A percentile compares a stretch with the other conserved stretches of the same genome.
These are phyloP conservation scores for Zygotorulaspora sp. DNA, from an alignment of 805 yeast species.

Conservation along the genomic window DNA sequence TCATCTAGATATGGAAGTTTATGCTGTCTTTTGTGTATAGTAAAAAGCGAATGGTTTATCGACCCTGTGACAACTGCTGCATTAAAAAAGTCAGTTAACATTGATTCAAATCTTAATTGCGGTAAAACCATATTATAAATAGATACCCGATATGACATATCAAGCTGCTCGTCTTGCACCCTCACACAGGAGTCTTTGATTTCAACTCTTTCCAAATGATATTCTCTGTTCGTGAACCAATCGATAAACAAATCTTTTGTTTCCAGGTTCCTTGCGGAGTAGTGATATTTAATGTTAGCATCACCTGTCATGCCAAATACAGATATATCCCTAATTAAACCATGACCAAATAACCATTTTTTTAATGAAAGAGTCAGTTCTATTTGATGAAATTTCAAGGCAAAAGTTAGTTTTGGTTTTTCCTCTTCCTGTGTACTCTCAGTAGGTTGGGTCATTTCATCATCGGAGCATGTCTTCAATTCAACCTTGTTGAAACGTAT, in stretches of 20 bases:
- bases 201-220: constrained; percentile 43
- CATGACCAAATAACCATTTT: constrained; percentile 85
- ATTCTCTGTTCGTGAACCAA: constrained; percentile 36
- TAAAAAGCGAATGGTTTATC: constrained; percentile 67
- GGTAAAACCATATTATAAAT: constrained; percentile 66
- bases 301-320: constrained; percentile 81
- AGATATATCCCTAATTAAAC: constrained; percentile 73
- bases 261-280: constrained; percentile 36
- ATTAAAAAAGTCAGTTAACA: constrained; percentile 61
- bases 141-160: constrained; percentile 39
- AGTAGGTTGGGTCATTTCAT: constrained; percentile 8
- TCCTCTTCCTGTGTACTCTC: constrained; percentile 2
- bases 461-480: constrained; percentile 52
- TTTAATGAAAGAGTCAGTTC: constrained; percentile 72
- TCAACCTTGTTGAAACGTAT: constrained; percentile 75
- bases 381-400: constrained; percentile 73
- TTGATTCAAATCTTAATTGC: constrained; percentile 51
- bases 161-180: constrained; percentile 22
- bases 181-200: constrained; percentile 30
- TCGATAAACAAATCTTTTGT: constrained; percentile 24
- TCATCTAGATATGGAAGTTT: constrained; percentile 45
- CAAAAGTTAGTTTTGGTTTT: constrained; percentile 52
- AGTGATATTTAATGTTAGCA: constrained; percentile 44
- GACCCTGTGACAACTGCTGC: constrained; percentile 71
- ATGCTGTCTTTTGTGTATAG: constrained; percentile 69